Base-by-base conservation (phyloP, 352 stramenopile genomes). In the Sclerospora graminicola region DNA sequence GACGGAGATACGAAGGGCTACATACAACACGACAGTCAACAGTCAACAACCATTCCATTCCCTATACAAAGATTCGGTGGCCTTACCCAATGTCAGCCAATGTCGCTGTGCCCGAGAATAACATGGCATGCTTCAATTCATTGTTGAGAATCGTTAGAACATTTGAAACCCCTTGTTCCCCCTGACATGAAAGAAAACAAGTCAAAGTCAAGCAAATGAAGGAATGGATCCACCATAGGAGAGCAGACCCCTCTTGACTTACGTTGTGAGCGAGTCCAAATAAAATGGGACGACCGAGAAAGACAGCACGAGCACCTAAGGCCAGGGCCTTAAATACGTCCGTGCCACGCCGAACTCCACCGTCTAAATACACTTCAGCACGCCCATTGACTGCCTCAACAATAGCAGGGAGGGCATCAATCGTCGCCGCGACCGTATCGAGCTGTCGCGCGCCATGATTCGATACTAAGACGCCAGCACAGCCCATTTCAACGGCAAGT, bases 371-470 rank as follows among this genome's bases (percentile, higher is more conserved):
- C 29, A 98, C 81, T 47, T 96, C 84, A 1, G 70, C 77, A 20
- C 81, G 61, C 14, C 69, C 62, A 51, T 88, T 58, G 4, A 97
- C 84, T 0, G 87, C 89, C 14, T 63, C 52, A 1, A 95, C 82
- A 31, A 98, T 77, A 29, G 95, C 90, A 8, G 88, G 83, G 14
- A 98, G 68, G 13, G 73, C 88, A 50, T 98, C 92, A 51, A 98
- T 97, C 8, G 82, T 81, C 9, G 88, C 67, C 6, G 89, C 67
- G 19, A 93, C 82, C 6, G 79, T 84, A 55, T 97, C 92, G 4
- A 97, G 74, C 63, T 94, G 87, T 27, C 90, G 67, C 9, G 89
- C 92, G 52, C 92, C 92, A 57, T 98, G 92, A 65, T 97, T 98
- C 8, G 82, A 96, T 16, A 98, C 84, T 45, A 97, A 69, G 32